These are phyloP conservation scores for Ophiocordyceps polyrhachis-furcata DNA, from an alignment of 2,329 filamentous ascomycete species.

Conservation along the genomic window DNA sequence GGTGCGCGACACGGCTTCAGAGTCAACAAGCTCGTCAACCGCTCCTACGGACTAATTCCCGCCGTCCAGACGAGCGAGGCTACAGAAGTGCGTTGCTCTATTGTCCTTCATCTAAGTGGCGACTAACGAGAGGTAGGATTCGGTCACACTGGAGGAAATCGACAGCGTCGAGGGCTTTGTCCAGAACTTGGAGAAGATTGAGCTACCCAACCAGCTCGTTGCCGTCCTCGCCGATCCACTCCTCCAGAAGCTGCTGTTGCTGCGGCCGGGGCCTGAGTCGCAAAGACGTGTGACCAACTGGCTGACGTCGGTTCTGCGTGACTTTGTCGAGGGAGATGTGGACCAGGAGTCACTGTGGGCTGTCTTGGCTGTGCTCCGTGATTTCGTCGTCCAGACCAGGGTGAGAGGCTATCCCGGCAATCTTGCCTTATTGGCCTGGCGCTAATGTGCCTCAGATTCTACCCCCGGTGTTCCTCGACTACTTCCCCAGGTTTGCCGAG, in stretches of 20 bases:
- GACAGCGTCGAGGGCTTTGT: slow-evolving; percentile 53
- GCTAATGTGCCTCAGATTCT: slow-evolving; percentile 16
- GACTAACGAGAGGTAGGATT: slow-evolving; percentile 22
- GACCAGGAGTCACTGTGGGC: slow-evolving; percentile 30
- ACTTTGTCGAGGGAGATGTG: slow-evolving; percentile 32
- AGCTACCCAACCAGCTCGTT: slow-evolving; percentile 65
- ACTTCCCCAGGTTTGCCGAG: slow-evolving; percentile 32
- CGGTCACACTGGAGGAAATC: slow-evolving; percentile 58
- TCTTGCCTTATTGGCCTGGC: neutral
- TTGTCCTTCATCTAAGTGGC: neutral
- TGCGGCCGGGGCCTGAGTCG: slow-evolving; percentile 35
- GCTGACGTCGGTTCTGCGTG: slow-evolving; percentile 36
- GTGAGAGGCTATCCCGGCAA: slow-evolving; percentile 14
- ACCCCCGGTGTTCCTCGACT: slow-evolving; percentile 27
- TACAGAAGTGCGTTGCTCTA: slow-evolving; percentile 33
- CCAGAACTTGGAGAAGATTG: slow-evolving; percentile 55
- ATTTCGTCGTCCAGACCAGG: slow-evolving; percentile 37
- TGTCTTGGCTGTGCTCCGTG: slow-evolving; percentile 34
- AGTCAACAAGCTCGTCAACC: slow-evolving; percentile 30
- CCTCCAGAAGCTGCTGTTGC: slow-evolving; percentile 57
- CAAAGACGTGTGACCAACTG: slow-evolving; percentile 37
- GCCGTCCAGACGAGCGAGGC: slow-evolving; percentile 57
- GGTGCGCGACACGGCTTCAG: slow-evolving; percentile 36
- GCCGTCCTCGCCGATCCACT: slow-evolving; percentile 59
- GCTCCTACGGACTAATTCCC: slow-evolving; percentile 32